These are phyloP conservation scores for Herpetomonas tarakana DNA, from an alignment of 208 protist genomes.

Conservation along the genomic window DNA sequence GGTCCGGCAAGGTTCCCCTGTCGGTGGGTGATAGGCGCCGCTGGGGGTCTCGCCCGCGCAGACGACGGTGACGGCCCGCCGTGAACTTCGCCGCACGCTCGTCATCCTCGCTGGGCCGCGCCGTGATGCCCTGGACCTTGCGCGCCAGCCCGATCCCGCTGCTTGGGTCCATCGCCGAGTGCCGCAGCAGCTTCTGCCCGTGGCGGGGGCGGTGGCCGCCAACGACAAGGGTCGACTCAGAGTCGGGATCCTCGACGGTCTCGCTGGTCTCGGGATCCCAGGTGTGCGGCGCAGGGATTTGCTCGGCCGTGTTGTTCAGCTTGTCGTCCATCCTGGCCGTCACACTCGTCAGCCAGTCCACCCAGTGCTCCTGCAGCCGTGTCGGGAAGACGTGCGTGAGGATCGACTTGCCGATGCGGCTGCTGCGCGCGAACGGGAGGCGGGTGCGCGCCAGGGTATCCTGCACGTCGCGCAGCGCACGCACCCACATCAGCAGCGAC, in stretches of 20 bases:
- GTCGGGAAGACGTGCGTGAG: slow-evolving; percentile 66
- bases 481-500: slow-evolving; percentile 67
- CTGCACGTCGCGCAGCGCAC: slow-evolving; percentile 59
- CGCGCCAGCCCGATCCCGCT: background rate
- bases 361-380: slow-evolving; percentile 47
- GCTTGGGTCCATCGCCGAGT: background rate
- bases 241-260: slow-evolving; percentile 37
- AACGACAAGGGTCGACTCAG: slow-evolving; percentile 22
- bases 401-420: slow-evolving; percentile 23
- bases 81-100: slow-evolving; percentile 14
- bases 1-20: no score
- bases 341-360: slow-evolving; percentile 60
- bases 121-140: slow-evolving; percentile 37
- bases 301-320: slow-evolving; percentile 66
- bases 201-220: slow-evolving; percentile 20
- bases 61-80: slow-evolving; percentile 3
- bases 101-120: slow-evolving; percentile 59
- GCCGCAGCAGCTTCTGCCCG: slow-evolving; percentile 24
- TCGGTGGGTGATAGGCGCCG: no score
- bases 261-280: slow-evolving; percentile 62
- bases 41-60: no score
- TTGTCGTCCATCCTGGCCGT: slow-evolving; percentile 28
- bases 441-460: slow-evolving; percentile 58
- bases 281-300: slow-evolving; percentile 72
- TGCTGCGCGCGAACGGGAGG: slow-evolving; percentile 44